phyloP scores from a whole-genome alignment of 1,139 yeast species.

The Sugiyamaella novakii region DNA sequence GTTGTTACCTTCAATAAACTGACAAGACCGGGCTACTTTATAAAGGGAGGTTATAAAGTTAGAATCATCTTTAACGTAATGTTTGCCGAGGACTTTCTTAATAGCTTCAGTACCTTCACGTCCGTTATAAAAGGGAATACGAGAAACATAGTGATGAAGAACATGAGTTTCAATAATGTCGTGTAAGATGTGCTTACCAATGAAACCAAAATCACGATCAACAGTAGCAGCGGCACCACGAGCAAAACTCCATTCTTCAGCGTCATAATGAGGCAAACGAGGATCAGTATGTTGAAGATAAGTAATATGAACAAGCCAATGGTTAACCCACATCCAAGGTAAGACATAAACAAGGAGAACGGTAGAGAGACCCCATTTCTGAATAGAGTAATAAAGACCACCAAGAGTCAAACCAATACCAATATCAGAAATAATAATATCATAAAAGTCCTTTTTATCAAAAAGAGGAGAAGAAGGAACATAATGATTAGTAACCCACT shows the following conservation, averaged over 20 bases:
- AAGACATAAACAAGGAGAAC: conserved; percentile 70
- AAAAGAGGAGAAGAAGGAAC: conserved; percentile 73
- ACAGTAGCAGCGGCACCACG: conserved; percentile 88
- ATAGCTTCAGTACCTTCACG: conserved; percentile 79
- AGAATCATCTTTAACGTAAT: conserved; percentile 66
- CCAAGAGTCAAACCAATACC: conserved; percentile 61
- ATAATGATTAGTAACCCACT: conserved; percentile 61
- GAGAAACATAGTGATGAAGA: conserved; percentile 78
- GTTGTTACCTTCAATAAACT: conserved; percentile 78
- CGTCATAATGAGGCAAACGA: conserved; percentile 74
- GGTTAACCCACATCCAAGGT: conserved; percentile 82
- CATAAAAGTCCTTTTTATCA: conserved; percentile 69
- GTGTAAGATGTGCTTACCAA: conserved; percentile 80
- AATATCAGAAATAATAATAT: conserved; percentile 67
- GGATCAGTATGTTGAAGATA: conserved; percentile 85
- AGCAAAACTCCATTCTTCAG: conserved; percentile 78
- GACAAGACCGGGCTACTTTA: conserved; percentile 72
- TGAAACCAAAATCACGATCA: conserved; percentile 80
- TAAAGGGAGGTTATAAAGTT: conserved; percentile 75
- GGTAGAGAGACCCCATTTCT: conserved; percentile 63
- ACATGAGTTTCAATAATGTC: conserved; percentile 91
- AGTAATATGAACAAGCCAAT: conserved; percentile 87
- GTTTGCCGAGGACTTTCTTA: conserved; percentile 79
- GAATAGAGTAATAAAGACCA: conserved; percentile 64
- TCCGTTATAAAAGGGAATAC: conserved; percentile 86